Base-by-base conservation (phyloP, 495 filamentous ascomycete species). In the Tuber indicum region DNA sequence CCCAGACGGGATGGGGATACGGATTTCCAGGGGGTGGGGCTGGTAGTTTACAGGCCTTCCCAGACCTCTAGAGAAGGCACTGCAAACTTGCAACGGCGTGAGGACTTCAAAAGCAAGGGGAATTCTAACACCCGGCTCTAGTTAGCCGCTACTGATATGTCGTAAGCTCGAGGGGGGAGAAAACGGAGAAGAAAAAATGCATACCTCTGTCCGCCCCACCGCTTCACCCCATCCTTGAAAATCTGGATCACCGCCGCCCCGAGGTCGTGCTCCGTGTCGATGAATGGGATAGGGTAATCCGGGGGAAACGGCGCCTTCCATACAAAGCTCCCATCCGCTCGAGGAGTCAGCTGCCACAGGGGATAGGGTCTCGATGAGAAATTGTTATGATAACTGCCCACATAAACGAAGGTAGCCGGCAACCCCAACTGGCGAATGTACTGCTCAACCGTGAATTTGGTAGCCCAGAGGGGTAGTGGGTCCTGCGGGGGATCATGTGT, bases 321-420 rank as follows among this genome's bases (percentile, higher is more conserved):
- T 79, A 92, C 87, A 83, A 97, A 98, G 77, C 92, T 93, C 7
- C 92, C 94, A 80, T 97, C 93, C 16, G 79, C 72, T 36, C 74
- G 82, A 0, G 86, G 83, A 83, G 92, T 89, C 42, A 96, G 85
- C 82, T 96, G 93, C 92, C 97, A 97, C 12, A 99, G 87, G 3
- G 96, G 96, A 84, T 97, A 98, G 0, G 91, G 92, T 42, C 98
- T 87, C 76, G 91, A 94, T 16, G 94, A 98, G 86, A 99, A 99
- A 84, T 99, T 99, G 85, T 99, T 98, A 86, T 98, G 97, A 87
- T 98, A 99, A 80, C 97, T 97, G 62, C 96, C 96, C 44, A 94
- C 92, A 84, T 98, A 98, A 78, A 98, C 90, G 79, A 97, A 98
- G 12, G 95, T 98, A 1, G 94, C 89, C 0, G 94, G 93, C 12